Evolutionary conservation across 2,329 filamentous ascomycete genomes (phyloP), one percentile per base, ranked within the genome.

Genomic region (Xylaria sp.): DNA sequence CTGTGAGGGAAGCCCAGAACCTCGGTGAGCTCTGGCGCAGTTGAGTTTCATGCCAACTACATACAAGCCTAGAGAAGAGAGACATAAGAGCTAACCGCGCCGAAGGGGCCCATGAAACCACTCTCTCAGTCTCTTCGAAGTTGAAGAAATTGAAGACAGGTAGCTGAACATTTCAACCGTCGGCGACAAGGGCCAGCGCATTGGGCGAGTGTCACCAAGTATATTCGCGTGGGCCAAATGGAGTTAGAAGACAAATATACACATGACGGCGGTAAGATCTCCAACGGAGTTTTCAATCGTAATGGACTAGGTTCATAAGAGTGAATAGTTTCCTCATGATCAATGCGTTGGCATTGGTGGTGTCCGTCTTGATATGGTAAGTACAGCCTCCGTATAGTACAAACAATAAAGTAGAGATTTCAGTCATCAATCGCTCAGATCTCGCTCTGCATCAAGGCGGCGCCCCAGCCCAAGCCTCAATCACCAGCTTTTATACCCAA

Each of bases 341-440:
- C 57, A 46, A 59, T 52, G n/a, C 44, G 39, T 65, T 28, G 28
- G 44, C 61, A 13, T 46, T 25, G 51, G 48, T 48, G 28, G n/a
- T 54, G 41, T 37, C 58, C 58, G 58, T 39, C 57, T 55, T 48
- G 46, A 34, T 12, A 52, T 63, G 54, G 7, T 48, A 28, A 46
- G 25, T 32, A 63, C 48, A 65, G 15, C 23, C 18, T 13, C 46
- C 41, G 39, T 73, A 74, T 74, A 60, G 58, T 75, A 75, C 72
- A 75, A 62, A 74, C 59, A 74, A 68, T 73, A 60, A 70, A 72
- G 70, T 72, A 66, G 75, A 76, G 75, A 76, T 76, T 76, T 76
- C 62, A 66, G 59, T 51, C 60, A 66, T 59, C 28, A 32, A 55
- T 37, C 41, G 44, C 34, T 56, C 28, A 34, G 62, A 69, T 60